Base-by-base conservation (phyloP, 73 alveolate species). In the Paramecium tetraurelia region DNA sequence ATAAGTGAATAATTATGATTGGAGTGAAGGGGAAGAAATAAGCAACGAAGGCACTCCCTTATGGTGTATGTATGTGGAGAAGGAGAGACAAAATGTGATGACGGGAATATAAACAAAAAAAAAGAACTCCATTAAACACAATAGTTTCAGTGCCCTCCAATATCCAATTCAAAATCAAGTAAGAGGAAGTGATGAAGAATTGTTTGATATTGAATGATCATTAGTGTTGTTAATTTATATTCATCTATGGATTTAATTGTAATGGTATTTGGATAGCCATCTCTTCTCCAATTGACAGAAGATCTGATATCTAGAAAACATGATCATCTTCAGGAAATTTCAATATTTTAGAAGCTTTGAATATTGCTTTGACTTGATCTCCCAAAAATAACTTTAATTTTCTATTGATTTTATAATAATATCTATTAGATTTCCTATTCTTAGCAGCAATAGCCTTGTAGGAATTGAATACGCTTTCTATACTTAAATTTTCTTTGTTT, bases 1-100 rank as follows among this genome's bases (percentile, higher is more conserved):
- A n/a, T n/a, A 41, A 75, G 59, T 75, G 68, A 75, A 75, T 20
- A 38, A 75, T 41, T 75, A 75, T 36, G 87, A 75, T 41, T 75
- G 87, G 87, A 75, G 87, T 75, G 87, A 75, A 41, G 84, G 84
- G 1, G 68, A 75, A 12, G 87, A 75, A 36, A 75, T 75, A 35
- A 75, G 46, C 10, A 75, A 41, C 38, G 87, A 75, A 75, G 87
- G 87, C 11, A 35, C 87, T 29, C 87, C 87, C 0, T 38, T 75
- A 33, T 75, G 87, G 87, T 31, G 84, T 27, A 31, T 63, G 46
- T 63, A 63, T 63, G 84, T 5, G 1, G 84, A 27, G 12, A 31
- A 27, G 14, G 46, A 63, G 29, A 63, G 21, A 63, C 4, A 31
- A 12, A 63, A 63, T 63, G 44, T 63, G 14, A 63, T 63, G 84